Percentiles rank a stretch among this genome's conserved stretches.
phyloP scores from a whole-genome alignment of 352 stramenopile genomes.

The Globisporangium canariense region DNA sequence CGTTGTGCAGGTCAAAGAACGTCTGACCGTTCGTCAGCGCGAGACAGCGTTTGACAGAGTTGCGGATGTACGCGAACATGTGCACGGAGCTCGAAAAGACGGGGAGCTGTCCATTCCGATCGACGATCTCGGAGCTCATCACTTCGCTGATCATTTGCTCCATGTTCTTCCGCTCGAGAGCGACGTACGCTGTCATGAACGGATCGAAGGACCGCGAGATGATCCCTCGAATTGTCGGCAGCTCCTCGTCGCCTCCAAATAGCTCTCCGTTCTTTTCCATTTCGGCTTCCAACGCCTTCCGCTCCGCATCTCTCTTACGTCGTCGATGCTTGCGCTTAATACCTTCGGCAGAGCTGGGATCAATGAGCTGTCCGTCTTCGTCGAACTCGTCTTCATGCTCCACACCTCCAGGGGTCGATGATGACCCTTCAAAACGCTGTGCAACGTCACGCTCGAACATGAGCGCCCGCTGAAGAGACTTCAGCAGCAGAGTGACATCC shows the following conservation, averaged over 20 bases:
- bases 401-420: constrained; percentile 23
- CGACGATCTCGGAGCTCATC: constrained; percentile 91
- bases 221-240: constrained; percentile 75
- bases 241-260: constrained; percentile 35
- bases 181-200: constrained; percentile 97
- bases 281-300: constrained; percentile 59
- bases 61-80: constrained; percentile 99
- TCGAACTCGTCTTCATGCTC: constrained; percentile 67
- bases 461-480: constrained; percentile 65
- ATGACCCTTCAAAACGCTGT: constrained; percentile 60
- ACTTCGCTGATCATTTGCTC: constrained; percentile 89
- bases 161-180: constrained; percentile 96
- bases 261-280: constrained; percentile 58
- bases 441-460: constrained; percentile 80
- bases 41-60: constrained; percentile 96
- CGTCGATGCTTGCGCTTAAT: constrained; percentile 73
- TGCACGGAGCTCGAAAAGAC: constrained; percentile 97
- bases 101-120: constrained; percentile 92
- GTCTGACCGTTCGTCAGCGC: constrained; percentile 96
- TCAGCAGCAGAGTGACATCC: constrained; percentile 68
- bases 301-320: constrained; percentile 70
- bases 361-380: constrained; percentile 69
- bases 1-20: constrained; percentile 95
- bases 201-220: constrained; percentile 95
- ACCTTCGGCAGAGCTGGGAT: constrained; percentile 65